These are phyloP conservation scores for Lippia alba DNA, from an alignment of 305 asterid species.

Conservation along the genomic window DNA sequence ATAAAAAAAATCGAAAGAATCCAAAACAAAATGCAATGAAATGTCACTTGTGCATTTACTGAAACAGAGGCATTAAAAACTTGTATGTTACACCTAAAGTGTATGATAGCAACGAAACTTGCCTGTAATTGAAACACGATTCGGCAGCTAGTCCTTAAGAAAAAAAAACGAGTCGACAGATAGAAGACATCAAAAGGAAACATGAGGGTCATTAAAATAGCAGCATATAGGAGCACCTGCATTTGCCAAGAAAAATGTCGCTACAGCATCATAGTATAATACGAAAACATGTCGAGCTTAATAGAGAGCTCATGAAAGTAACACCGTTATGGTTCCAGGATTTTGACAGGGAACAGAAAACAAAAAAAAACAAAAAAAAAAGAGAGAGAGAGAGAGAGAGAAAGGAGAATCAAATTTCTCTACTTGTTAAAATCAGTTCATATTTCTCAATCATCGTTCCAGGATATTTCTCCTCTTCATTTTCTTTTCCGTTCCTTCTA, in stretches of 20 bases:
- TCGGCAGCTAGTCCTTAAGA: constrained; percentile 89
- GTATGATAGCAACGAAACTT: constrained; percentile 45
- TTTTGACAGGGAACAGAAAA: too few relatives aligned
- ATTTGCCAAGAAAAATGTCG: constrained; percentile 38
- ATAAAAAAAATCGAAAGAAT: neutral
- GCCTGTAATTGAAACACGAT: constrained; percentile 90
- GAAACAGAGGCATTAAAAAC: constrained; percentile 7
- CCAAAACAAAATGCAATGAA: neutral
- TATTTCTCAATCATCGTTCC: too few relatives aligned
- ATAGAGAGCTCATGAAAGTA: neutral
- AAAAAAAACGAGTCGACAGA: constrained; percentile 90
- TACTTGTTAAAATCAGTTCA: too few relatives aligned
- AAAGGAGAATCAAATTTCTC: too few relatives aligned
- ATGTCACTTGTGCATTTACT: neutral
- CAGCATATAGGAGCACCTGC: constrained; percentile 95
- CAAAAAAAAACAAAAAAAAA: too few relatives aligned
- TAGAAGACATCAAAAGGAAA: constrained; percentile 94
- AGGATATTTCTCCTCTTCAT: too few relatives aligned
- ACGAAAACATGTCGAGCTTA: constrained; percentile 17
- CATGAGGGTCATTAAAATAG: constrained; percentile 76
- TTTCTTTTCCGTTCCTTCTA: too few relatives aligned
- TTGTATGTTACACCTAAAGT: constrained; percentile 1
- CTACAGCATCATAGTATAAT: constrained; percentile 22
- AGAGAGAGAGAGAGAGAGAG: too few relatives aligned
- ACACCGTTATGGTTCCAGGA: too few relatives aligned